A percentile compares a stretch with the other conserved stretches of the same genome.
Conservation (phyloP, 2,329 filamentous ascomycete species). For the Claviceps africana region DNA sequence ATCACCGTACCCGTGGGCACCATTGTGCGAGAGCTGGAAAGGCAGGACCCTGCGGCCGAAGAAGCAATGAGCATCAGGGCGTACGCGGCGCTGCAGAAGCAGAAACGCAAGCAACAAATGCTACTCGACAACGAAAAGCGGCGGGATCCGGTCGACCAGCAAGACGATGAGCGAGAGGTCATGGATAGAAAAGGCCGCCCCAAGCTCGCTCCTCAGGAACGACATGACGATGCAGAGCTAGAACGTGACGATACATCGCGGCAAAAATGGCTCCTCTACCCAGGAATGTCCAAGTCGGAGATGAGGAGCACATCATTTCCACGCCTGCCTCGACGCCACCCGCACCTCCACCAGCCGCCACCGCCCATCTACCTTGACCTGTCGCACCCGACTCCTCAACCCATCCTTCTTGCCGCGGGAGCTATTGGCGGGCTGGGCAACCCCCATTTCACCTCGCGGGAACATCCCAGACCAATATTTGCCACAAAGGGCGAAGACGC, state of each 20-base stretch:
- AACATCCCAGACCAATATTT: conserved; percentile 65
- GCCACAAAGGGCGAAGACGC: conserved; percentile 76
- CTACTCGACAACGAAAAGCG: conserved; percentile 22
- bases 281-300: conserved; percentile 59
- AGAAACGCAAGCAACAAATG: conserved; percentile 16
- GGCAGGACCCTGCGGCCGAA: conserved; percentile 62
- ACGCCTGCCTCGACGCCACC: conserved; percentile 35
- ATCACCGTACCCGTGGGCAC: conserved; percentile 89
- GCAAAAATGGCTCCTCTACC: conserved; percentile 77
- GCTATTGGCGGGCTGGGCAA: conserved; percentile 86
- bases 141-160: conserved; percentile 4
- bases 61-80: conserved; percentile 31
- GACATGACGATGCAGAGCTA: conserved; percentile 23
- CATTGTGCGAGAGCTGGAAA: conserved; percentile 67
- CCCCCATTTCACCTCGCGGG: conserved; percentile 73
- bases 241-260: conserved; percentile 34
- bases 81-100: conserved; percentile 19
- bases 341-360: conserved; percentile 51
- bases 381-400: conserved; percentile 62
- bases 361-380: conserved; percentile 62
- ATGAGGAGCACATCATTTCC: conserved; percentile 40
- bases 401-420: conserved; percentile 74
- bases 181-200: conserved; percentile 4
- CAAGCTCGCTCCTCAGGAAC: conserved; percentile 5
- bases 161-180: conserved; percentile 5